Evolutionary conservation across 345 rosid species (phyloP).

Genomic region (Pseudoturritis turrita): DNA sequence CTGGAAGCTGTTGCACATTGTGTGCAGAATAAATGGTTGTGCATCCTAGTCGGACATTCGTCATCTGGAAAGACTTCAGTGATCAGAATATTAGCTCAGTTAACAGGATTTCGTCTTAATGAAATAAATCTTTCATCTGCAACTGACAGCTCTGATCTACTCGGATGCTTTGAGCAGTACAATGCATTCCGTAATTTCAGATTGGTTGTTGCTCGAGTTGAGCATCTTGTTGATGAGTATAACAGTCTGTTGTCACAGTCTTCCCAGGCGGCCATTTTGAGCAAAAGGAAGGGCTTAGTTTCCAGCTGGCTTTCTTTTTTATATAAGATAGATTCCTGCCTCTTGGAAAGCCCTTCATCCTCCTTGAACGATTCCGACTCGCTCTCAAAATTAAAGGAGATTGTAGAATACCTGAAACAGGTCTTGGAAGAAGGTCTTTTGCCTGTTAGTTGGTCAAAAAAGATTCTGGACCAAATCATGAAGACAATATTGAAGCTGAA

Average conservation of each 20-base stretch:
- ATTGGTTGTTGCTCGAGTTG: constrained; percentile 52
- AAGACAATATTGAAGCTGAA: constrained; percentile 56
- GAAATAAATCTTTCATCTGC: constrained; percentile 87
- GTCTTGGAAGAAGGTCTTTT: constrained; percentile 37
- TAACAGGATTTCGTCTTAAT: constrained; percentile 69
- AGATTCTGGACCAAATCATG: constrained; percentile 46
- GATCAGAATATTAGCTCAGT: constrained; percentile 73
- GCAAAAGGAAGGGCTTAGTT: constrained; percentile 41
- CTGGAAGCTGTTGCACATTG: constrained; percentile 88
- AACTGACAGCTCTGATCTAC: constrained; percentile 89
- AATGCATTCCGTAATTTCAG: constrained; percentile 72
- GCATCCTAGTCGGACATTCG: constrained; percentile 83
- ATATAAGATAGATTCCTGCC: constrained; percentile 39
- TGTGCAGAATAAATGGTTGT: constrained; percentile 71
- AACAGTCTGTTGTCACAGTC: constrained; percentile 48
- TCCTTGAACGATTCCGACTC: constrained; percentile 34
- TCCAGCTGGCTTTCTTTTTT: constrained; percentile 63
- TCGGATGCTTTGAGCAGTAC: constrained; percentile 96
- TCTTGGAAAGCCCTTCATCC: constrained; percentile 37
- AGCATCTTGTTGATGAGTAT: constrained; percentile 58
- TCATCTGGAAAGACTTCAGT: constrained; percentile 94
- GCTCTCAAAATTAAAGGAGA: constrained; percentile 46
- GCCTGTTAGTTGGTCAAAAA: constrained; percentile 46
- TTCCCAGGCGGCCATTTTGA: constrained; percentile 38
- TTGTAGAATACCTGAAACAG: constrained; percentile 44